phyloP scores from a whole-genome alignment of 805 yeast species.

The Candida arabinofermentans region DNA sequence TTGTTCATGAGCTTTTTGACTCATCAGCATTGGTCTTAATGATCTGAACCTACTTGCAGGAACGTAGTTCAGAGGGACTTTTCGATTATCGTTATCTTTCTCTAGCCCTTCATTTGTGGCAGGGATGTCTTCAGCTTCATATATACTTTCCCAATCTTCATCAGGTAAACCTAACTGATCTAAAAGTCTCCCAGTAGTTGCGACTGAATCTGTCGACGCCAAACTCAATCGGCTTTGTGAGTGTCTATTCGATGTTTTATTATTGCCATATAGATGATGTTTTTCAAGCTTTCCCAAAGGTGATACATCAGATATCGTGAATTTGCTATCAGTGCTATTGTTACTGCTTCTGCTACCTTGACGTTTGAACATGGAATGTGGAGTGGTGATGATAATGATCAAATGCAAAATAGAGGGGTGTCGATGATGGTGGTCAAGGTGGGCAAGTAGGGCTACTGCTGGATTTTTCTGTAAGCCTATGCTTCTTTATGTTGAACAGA shows the following conservation, averaged over 20 bases:
- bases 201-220: conserved; percentile 22
- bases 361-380: neutral
- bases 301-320: conserved; percentile 5
- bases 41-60: conserved; percentile 31
- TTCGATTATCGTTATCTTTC: neutral
- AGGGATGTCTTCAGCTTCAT: conserved; percentile 1
- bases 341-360: neutral
- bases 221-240: conserved; percentile 16
- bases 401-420: neutral
- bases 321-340: neutral
- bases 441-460: no score
- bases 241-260: conserved; percentile 1
- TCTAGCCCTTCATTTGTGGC: neutral
- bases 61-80: conserved; percentile 11
- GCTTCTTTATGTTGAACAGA: no score
- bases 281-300: conserved; percentile 12
- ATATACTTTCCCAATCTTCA: conserved; percentile 24
- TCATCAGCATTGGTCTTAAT: conserved; percentile 23
- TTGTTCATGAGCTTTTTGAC: conserved; percentile 8
- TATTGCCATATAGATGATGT: neutral
- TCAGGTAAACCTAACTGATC: conserved; percentile 31
- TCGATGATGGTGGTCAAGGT: no score
- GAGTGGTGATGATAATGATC: neutral
- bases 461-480: no score
- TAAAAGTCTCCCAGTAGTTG: conserved; percentile 30